Conservation (phyloP, 2,329 filamentous ascomycete genomes). For the Aspergillus ibericus region DNA sequence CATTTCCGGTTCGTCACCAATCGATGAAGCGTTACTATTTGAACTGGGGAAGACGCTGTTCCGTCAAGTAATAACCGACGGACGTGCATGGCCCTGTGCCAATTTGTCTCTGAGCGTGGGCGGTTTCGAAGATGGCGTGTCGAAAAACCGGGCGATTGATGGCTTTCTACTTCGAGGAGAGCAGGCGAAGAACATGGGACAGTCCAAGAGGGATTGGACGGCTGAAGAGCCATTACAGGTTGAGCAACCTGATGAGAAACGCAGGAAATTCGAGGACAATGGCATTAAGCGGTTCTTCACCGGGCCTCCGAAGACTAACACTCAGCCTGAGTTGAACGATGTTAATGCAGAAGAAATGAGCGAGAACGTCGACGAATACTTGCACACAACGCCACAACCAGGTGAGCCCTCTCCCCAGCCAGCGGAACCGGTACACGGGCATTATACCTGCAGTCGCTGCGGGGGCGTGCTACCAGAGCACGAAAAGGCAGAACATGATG, state of each 20-base stretch:
- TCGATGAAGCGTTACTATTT: constrained; percentile 72
- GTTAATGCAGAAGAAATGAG: neutral
- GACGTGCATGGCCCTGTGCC: constrained; percentile 83
- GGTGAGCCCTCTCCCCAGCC: neutral
- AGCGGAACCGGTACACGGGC: neutral
- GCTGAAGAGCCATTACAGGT: constrained; percentile 10
- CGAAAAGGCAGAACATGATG: constrained; percentile 73
- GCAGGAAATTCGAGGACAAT: constrained; percentile 49
- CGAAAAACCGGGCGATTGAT: constrained; percentile 81
- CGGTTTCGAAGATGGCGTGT: constrained; percentile 87
- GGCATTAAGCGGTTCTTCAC: constrained; percentile 62
- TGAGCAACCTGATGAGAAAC: constrained; percentile 38
- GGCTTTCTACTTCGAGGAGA: constrained; percentile 74
- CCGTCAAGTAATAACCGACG: constrained; percentile 74
- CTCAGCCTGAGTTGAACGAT: constrained; percentile 6
- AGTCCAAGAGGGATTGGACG: constrained; percentile 20
- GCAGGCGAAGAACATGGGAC: constrained; percentile 52
- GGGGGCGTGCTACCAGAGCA: constrained; percentile 57
- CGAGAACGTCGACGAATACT: neutral
- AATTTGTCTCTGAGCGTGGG: constrained; percentile 84
- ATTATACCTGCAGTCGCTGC: constrained; percentile 65
- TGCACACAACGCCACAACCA: neutral
- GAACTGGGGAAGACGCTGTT: constrained; percentile 75
- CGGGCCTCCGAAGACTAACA: constrained; percentile 31
- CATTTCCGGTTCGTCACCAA: constrained; percentile 71